A percentile compares a stretch with the other conserved stretches of the same genome.
Conservation (phyloP, 768 basidiomycete species). For the Hypsizygus marmoreus region DNA sequence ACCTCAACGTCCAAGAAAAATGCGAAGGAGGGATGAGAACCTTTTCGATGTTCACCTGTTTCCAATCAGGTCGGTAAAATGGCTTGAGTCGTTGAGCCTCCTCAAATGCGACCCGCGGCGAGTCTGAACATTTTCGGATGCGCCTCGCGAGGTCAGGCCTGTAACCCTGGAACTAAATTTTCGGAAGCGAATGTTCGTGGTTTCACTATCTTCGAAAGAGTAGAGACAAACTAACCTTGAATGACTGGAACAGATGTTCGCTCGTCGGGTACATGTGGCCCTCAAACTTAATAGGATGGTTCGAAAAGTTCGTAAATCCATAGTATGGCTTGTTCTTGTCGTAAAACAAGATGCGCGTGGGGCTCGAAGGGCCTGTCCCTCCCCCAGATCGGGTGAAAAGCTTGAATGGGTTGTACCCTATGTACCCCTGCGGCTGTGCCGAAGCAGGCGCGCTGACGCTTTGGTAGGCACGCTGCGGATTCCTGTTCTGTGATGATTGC, state of each 20-base stretch:
- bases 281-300: slow-evolving; percentile 59
- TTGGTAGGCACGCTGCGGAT: too few species aligned
- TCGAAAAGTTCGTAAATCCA: slow-evolving; percentile 74
- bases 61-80: slow-evolving; percentile 66
- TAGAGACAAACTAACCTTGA: slow-evolving; percentile 53
- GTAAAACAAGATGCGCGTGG: slow-evolving; percentile 57
- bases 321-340: slow-evolving; percentile 64
- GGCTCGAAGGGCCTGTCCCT: not conserved
- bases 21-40: slow-evolving; percentile 30
- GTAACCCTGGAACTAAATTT: slow-evolving; percentile 55
- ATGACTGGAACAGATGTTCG: slow-evolving; percentile 76
- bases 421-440: slow-evolving; percentile 2
- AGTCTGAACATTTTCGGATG: slow-evolving; percentile 58
- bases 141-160: slow-evolving; percentile 69
- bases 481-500: too few species aligned
- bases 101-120: slow-evolving; percentile 63
- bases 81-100: slow-evolving; percentile 63
- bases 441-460: too few species aligned
- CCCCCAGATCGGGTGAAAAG: slow-evolving; percentile 5
- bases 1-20: not conserved
- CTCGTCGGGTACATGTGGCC: slow-evolving; percentile 70
- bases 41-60: slow-evolving; percentile 62
- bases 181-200: slow-evolving; percentile 7
- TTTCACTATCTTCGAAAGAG: not conserved
- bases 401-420: not conserved